Base-by-base conservation (phyloP, 2,329 filamentous ascomycete species). In the Pezicula carpinea region DNA sequence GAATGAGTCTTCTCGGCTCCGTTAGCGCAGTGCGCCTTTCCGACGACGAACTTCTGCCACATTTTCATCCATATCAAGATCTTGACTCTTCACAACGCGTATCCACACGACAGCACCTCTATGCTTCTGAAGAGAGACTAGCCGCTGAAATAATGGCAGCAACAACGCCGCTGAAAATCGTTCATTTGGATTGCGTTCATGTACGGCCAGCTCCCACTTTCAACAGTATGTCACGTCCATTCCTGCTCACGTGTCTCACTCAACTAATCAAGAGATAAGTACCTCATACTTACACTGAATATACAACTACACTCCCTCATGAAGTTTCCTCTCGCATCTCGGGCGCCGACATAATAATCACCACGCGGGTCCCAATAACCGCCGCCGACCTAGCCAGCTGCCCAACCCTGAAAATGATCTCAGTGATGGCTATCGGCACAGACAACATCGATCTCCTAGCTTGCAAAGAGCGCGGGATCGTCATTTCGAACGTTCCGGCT, bases 291-390 rank as follows among this genome's bases (percentile, higher is more conserved):
- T 56, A 55, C 44, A 50, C 46, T 21, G 47, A 46, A 11, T 50
- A 59, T 23, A 21, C 45, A 46, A 36, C 29, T 51, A 52, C n/a
- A 10, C 43, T 11, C 39, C 42, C 19, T 22, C 3, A 38, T 11
- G 50, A 66, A 45, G 48, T 66, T 4, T 50, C 57, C 5, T 56
- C 55, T 36, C 56, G 67, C 33, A 61, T 70, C 31, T 29, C 43
- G 6, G 63, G 66, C 44, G 68, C 68, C 26, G 62, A 66, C 47
- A 58, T 73, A 6, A 52, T 66, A 8, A 61, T 71, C 44, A 56
- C 60, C 33, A 67, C 64, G 1, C 51, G 64, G 0, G 48, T 64
- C 4, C 64, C 61, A 7, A 48, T 72, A 21, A 48, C 55, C 4
- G 60, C 60, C 5, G 52, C 54, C 13, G 49, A 58, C 2, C 51